phyloP scores from a whole-genome alignment of 257 asterid genomes.

The Anisodus tanguticus region DNA sequence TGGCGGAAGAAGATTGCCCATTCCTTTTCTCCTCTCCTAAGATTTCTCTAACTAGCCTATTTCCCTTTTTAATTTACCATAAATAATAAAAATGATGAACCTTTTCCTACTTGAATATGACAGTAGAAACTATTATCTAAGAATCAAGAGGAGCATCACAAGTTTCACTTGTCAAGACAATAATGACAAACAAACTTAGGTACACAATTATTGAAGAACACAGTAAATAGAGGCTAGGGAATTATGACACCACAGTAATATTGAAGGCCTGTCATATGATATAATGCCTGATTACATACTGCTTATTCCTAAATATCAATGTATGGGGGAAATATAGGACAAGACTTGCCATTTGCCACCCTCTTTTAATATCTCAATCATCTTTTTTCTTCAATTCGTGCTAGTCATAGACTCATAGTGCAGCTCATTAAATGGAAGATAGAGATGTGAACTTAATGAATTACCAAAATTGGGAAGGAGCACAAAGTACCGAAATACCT shows the following conservation, averaged over 20 bases:
- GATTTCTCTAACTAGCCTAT: neutral
- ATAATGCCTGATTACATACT: neutral
- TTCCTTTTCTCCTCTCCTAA: neutral
- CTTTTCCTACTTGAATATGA: neutral
- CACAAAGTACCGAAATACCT: slow-evolving; percentile 52
- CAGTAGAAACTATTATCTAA: neutral
- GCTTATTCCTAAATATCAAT: neutral
- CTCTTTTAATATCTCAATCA: neutral
- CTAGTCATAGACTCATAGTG: neutral
- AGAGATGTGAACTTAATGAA: neutral
- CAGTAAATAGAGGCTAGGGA: neutral
- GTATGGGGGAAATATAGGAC: neutral
- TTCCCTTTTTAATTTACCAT: neutral
- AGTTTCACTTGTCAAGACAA: neutral
- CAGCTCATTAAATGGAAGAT: neutral
- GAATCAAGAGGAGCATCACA: neutral
- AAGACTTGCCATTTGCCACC: neutral
- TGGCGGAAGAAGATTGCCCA: neutral
- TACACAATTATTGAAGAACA: neutral
- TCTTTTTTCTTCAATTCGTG: neutral
- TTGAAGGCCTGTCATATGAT: neutral
- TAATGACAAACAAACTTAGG: neutral
- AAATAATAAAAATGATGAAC: neutral
- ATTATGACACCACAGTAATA: neutral
- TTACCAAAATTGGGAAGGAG: neutral